phyloP scores from a whole-genome alignment of 2,329 filamentous ascomycete genomes.

The Colletotrichum sojae region DNA sequence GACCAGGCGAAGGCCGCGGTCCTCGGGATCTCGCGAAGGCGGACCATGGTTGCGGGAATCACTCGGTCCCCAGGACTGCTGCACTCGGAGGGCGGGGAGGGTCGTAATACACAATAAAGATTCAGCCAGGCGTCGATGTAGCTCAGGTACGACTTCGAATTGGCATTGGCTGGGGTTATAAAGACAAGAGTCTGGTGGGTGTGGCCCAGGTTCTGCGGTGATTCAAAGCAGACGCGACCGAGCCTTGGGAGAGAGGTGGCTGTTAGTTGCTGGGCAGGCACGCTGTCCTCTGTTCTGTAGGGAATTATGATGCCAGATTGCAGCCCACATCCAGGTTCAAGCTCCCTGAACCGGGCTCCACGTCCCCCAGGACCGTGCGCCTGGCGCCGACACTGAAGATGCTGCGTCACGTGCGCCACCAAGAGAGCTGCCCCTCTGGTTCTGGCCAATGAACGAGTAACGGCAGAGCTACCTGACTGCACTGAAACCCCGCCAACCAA shows the following conservation, averaged over 20 bases:
- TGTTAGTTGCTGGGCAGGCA: constrained; percentile 32
- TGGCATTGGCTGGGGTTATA: constrained; percentile 34
- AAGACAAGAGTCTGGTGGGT: constrained; percentile 14
- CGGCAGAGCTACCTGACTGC: constrained; percentile 23
- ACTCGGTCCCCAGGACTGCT: constrained; percentile 42
- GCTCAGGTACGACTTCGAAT: constrained; percentile 25
- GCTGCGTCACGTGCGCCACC: constrained; percentile 33
- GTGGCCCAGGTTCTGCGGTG: constrained; percentile 32
- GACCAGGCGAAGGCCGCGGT: constrained; percentile 99
- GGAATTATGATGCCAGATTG: constrained; percentile 44
- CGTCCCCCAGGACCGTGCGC: constrained; percentile 34
- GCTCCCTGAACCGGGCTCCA: constrained; percentile 23
- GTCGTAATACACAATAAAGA: constrained; percentile 15
- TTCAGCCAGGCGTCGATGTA: constrained; percentile 21
- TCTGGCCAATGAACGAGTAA: constrained; percentile 30
- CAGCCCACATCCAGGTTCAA: constrained; percentile 41
- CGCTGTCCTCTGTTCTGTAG: constrained; percentile 34
- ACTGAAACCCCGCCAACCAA: constrained; percentile 31
- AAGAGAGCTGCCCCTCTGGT: constrained; percentile 11
- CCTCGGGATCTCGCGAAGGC: constrained; percentile 94
- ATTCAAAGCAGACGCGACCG: constrained; percentile 32
- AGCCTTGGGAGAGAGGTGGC: constrained; percentile 33
- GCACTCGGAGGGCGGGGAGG: constrained; percentile 32
- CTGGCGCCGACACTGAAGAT: constrained; percentile 7
- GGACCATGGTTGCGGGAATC: constrained; percentile 79